A percentile compares a stretch with the other conserved stretches of the same genome.
phyloP scores from a whole-genome alignment of 2,329 filamentous ascomycete genomes.

The Colletotrichum filicis region DNA sequence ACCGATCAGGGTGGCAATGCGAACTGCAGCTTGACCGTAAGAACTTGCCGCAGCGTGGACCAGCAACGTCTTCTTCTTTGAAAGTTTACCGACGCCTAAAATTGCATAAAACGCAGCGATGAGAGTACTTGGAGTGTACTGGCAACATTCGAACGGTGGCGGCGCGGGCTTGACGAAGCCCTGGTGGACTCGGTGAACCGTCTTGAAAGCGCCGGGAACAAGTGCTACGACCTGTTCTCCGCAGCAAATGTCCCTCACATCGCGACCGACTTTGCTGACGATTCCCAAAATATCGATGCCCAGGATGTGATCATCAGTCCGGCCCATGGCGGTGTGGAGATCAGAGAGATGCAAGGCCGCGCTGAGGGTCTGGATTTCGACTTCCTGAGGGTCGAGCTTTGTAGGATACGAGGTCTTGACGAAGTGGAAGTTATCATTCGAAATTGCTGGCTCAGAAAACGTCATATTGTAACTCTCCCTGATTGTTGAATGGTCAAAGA shows the following conservation, averaged over 20 bases:
- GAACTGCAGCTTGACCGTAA: constrained; percentile 56
- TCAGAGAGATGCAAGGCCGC: constrained; percentile 51
- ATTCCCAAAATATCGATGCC: constrained; percentile 55
- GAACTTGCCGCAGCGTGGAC: constrained; percentile 57
- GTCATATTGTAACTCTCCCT: constrained; percentile 36
- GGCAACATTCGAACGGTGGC: background rate
- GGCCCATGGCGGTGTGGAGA: constrained; percentile 47
- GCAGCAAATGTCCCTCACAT: constrained; percentile 43
- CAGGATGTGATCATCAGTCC: constrained; percentile 43
- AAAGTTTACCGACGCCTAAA: constrained; percentile 41
- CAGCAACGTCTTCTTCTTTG: constrained; percentile 47
- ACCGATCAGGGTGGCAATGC: constrained; percentile 49
- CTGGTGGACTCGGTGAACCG: constrained; percentile 45
- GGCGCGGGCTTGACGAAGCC: constrained; percentile 47
- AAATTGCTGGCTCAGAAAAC: constrained; percentile 41
- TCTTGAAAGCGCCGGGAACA: constrained; percentile 48
- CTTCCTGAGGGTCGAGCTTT: constrained; percentile 44
- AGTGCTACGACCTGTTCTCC: constrained; percentile 57
- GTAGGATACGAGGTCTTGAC: constrained; percentile 14
- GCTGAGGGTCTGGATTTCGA: constrained; percentile 53
- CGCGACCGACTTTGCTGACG: constrained; percentile 47
- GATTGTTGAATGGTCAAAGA: background rate
- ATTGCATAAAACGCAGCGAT: constrained; percentile 57
- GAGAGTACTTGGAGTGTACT: constrained; percentile 47
- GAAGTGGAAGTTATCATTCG: constrained; percentile 41